Percentiles rank a stretch among this genome's conserved stretches.
These are phyloP conservation scores for Thelephora ganbajun DNA, from an alignment of 768 basidiomycete genomes.

Conservation along the genomic window DNA sequence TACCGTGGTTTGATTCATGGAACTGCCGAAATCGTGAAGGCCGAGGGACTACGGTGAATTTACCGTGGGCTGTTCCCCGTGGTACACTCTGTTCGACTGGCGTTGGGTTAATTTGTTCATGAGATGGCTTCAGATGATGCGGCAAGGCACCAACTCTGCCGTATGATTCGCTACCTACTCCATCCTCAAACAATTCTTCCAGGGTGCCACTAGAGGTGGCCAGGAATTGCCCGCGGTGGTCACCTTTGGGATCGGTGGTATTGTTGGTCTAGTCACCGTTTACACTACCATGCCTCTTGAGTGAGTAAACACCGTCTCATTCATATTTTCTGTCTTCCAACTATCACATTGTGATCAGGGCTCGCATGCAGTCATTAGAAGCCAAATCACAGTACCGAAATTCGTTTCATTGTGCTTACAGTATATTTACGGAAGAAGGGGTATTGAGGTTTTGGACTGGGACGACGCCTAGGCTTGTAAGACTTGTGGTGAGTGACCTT, in stretches of 20 bases:
- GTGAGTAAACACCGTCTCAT: conserved; percentile 24
- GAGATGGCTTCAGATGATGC: conserved; percentile 58
- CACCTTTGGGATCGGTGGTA: conserved; percentile 88
- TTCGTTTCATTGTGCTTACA: conserved; percentile 89
- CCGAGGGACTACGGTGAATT: conserved; percentile 75
- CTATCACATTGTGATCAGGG: conserved; percentile 75
- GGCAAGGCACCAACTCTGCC: conserved; percentile 93
- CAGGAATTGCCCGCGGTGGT: conserved; percentile 75
- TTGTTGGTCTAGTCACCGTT: conserved; percentile 91
- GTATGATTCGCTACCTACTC: conserved; percentile 92
- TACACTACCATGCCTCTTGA: conserved; percentile 82
- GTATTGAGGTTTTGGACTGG: conserved; percentile 91
- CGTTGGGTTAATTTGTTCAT: neutral
- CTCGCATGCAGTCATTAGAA: conserved; percentile 89
- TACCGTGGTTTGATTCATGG: conserved; percentile 85
- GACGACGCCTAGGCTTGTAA: conserved; percentile 76
- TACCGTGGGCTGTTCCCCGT: conserved; percentile 92
- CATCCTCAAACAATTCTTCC: conserved; percentile 86
- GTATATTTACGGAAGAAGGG: conserved; percentile 91
- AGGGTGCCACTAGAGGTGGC: conserved; percentile 70
- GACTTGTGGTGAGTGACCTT: conserved; percentile 55
- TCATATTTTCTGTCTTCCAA: neutral
- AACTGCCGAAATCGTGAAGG: conserved; percentile 59
- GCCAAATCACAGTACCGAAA: conserved; percentile 81
- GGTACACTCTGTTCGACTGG: conserved; percentile 23